Base-by-base conservation (phyloP, 2,329 filamentous ascomycete species). In the Macrophomina tecta region DNA sequence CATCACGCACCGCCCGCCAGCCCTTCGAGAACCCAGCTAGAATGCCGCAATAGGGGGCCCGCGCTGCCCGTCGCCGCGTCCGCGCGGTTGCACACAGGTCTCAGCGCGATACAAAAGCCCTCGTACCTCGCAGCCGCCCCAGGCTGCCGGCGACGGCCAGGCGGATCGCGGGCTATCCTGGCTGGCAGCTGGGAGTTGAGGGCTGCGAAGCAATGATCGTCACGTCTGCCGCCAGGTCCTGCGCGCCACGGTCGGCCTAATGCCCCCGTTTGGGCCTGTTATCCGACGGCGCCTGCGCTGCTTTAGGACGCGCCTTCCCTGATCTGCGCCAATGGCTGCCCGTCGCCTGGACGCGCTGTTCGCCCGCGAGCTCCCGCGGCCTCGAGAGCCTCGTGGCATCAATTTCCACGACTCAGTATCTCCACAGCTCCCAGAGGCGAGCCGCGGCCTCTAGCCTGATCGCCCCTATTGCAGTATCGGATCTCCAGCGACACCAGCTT, bases 21-120 rank as follows among this genome's bases (percentile, higher is more conserved):
- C 62, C 71, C 70, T 79, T 79, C 77, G 76, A 78, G 77, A 79
- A 79, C 75, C 69, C 67, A 68, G 72, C 70, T 72, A 67, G 73
- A 76, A 38, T 2, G 36, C 7, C 6, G 11, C 77, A 71, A 73
- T 74, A 71, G 36, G 68, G 72, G 72, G 73, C 71, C 71, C 69
- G 71, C 70, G 67, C 70, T 70, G 69, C 69, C 64, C 69, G 64
- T 55, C n/a, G 40, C 38, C 52, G 60, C 5, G n/a, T 49, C 16
- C 7, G 55, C 34, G 51, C 32, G 58, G 60, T 69, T 67, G 66
- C 61, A 65, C 63, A 45, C 68, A 52, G 68, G 64, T 68, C 68
- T 68, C 68, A 68, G 66, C 65, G 68, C 65, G 69, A 65, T 65
- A 53, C 58, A 62, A 49, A 51, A 18, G 23, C 40, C 23, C 65